Conservation (phyloP, 2,329 filamentous ascomycete species). For the Chaetomium sp. region DNA sequence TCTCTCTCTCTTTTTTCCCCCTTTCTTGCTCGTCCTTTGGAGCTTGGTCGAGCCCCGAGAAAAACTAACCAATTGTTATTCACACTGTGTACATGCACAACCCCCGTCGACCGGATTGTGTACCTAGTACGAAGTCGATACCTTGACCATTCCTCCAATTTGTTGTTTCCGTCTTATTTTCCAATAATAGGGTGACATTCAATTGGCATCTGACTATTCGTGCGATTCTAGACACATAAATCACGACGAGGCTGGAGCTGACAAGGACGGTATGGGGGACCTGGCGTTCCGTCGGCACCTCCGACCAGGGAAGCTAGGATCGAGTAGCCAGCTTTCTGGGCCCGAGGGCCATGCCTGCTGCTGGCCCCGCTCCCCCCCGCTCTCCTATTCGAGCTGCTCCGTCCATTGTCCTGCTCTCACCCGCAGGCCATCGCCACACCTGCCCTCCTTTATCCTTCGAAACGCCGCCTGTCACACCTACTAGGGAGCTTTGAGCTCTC, state of each 20-base stretch:
- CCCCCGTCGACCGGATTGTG: too few species aligned
- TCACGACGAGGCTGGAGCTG: background rate
- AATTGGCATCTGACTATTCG: background rate
- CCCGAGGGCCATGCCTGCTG: constrained; percentile 26
- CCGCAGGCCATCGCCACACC: constrained; percentile 35
- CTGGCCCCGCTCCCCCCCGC: constrained; percentile 28
- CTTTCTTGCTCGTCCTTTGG: background rate
- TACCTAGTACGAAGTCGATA: too few species aligned
- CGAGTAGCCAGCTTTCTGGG: constrained; percentile 20
- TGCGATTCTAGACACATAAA: background rate
- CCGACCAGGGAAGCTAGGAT: constrained; percentile 24
- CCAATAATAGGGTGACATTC: background rate
- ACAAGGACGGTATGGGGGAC: background rate
- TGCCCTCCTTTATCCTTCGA: constrained; percentile 41
- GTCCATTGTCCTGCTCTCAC: constrained; percentile 31
- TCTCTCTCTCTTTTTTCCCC: background rate
- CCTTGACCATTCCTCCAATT: background rate
- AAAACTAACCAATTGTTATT: too few species aligned
- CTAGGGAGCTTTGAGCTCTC: constrained; percentile 44
- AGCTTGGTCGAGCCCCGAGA: background rate
- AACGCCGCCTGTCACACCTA: constrained; percentile 50
- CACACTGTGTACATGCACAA: background rate
- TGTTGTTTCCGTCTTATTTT: background rate
- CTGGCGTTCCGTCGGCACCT: constrained; percentile 20
- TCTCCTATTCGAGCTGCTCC: constrained; percentile 31